Base-by-base conservation (phyloP, 2,329 filamentous ascomycete species). In the Aspergillus ustus region DNA sequence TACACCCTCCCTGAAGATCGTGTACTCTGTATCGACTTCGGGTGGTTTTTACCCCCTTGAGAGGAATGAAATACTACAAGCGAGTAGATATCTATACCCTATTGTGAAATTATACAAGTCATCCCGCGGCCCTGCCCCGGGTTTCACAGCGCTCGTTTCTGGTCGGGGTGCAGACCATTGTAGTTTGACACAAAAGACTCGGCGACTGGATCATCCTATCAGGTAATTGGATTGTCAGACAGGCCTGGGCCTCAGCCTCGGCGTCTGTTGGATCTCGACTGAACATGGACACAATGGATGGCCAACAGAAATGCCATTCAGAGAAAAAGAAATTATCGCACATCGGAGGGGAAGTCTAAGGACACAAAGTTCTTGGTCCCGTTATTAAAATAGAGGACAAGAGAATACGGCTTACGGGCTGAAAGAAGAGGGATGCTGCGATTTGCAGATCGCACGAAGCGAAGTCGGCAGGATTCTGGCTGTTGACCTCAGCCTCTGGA, bases 391-490 rank as follows among this genome's bases (percentile, higher is more conserved):
- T 6, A 17, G 31, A 20, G 9, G 50, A 40, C 4, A 50, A 25
- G 48, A n/a, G 29, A 28, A 50, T 13, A 29, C 22, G 25, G 48
- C 48, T 29, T 50, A 28, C 17, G 43, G 20, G 20, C 43, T 22
- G 17, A 22, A 45, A 45, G 43, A 45, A 45, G 43, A 45, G 6
- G 2, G 20, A 45, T n/a, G 43, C 43, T 45, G 43, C 17, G 43
- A 46, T 49, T 57, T 45, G 56, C 34, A 59, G 56, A 59, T 59
- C 34, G 56, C 17, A 11, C 28, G 59, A 57, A 61, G 59, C 51
- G 58, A 60, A 50, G 51, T 54, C 57, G 51, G 58, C 52, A 51
- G 58, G 40, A 46, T 34, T 55, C 22, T 29, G 29, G 34, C 29
- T 52, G 29, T 34, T 31, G 8, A 17, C 28, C 19, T 15, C 29